Evolutionary conservation across 257 asterid species (phyloP), one percentile per base, ranked within the genome.

Genomic region (Solanum corneliomulleri): DNA sequence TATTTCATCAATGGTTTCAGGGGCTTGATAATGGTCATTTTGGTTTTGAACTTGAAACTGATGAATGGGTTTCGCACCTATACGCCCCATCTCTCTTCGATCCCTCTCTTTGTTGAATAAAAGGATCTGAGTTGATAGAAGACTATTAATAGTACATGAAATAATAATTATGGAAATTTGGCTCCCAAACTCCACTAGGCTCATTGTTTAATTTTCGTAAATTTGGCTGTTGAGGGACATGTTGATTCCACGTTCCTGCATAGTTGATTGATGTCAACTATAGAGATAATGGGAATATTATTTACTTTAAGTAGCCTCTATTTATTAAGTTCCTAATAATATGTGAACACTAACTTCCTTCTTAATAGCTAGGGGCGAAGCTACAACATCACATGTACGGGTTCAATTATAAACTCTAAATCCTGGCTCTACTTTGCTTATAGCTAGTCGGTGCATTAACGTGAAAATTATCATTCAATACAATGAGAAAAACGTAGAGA

Each of bases 81-180:
- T 14, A 16, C 91, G 89, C 12, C 88, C 91, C 89, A 89, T 89
- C 5, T 16, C 70, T 27, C 41, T n/a, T 77, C n/a, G n/a, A n/a
- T n/a, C 37, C 16, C 84, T 45, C 68, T 45, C 44, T 25, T 1
- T 80, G 7, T 42, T 31, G 39, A 27, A 27, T 1, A 66, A 80
- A 77, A 44, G 7, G 27, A 27, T 45, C 15, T 80, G 66, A 47
- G 66, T 80, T 16, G 84, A 80, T 27, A 45, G 3, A 78, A n/a
- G 14, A 16, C 42, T 77, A n/a, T 80, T 45, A 7, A 45, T 42
- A 42, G 83, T 29, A 77, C 41, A 75, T 45, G 25, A 45, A 13
- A 44, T 25, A 15, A 47, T 78, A 9, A 12, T 77, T 77, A 12
- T 42, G 37, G 62, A 27, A 13, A 45, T 47, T 29, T 29, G 15